Evolutionary conservation across 1,284 basidiomycete species (phyloP).

Genomic region (Papiliotrema nemorosa): DNA sequence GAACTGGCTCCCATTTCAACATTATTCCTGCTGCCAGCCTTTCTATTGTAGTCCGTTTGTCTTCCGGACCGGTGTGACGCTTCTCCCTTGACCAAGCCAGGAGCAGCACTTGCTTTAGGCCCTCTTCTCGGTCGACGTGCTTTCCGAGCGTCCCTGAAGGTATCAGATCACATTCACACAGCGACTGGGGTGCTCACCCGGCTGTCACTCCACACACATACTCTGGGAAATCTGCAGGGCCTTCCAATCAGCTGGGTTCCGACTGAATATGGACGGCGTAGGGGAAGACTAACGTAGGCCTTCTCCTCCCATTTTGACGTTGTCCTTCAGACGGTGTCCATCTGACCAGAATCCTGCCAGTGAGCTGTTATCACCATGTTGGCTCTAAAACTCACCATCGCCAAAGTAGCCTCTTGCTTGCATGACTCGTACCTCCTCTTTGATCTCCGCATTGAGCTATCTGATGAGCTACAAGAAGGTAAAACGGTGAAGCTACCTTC

Average conservation of each 20-base stretch:
- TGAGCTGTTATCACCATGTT: background rate
- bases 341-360: conserved; percentile 44
- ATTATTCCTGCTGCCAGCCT: conserved; percentile 33
- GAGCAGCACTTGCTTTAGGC: conserved; percentile 19
- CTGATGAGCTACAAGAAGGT: background rate
- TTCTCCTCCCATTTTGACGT: conserved; percentile 37
- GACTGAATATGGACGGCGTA: background rate
- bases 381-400: conserved; percentile 32
- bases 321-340: conserved; percentile 37
- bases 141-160: conserved; percentile 34
- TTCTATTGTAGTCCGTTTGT: conserved; percentile 39
- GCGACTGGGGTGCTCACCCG: conserved; percentile 17
- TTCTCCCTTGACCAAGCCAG: conserved; percentile 39
- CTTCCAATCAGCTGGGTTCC: conserved; percentile 11
- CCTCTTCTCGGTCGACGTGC: conserved; percentile 22
- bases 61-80: conserved; percentile 40
- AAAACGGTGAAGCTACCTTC: conserved; percentile 20
- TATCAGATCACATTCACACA: background rate
- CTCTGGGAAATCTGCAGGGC: conserved; percentile 38
- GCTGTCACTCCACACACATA: conserved; percentile 45
- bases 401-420: conserved; percentile 44
- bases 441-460: conserved; percentile 44
- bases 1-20: conserved; percentile 40
- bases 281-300: conserved; percentile 25
- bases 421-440: conserved; percentile 36